These are phyloP conservation scores for Solanum pimpinellifolium DNA, from an alignment of 257 asterid species.

Conservation along the genomic window DNA sequence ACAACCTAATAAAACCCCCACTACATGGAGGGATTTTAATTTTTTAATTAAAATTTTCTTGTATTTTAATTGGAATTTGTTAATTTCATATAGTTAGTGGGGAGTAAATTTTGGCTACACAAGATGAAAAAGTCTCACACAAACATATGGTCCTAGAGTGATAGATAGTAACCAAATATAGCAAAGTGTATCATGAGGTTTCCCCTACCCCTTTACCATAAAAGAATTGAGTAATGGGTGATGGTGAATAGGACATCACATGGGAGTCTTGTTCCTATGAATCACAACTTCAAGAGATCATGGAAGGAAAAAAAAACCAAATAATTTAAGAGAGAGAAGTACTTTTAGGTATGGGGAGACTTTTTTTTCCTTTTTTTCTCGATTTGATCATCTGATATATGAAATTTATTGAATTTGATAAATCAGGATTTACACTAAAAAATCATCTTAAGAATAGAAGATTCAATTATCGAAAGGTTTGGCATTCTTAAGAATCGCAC, in stretches of 20 bases:
- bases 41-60: background rate
- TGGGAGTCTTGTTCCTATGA: conserved; percentile 22
- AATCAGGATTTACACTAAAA: background rate
- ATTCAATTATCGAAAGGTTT: background rate
- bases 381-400: background rate
- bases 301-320: background rate
- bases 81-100: background rate
- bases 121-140: background rate
- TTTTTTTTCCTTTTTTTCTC: background rate
- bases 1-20: background rate
- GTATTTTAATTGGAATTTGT: background rate
- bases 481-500: background rate
- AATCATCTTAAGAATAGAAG: background rate
- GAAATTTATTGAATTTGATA: background rate
- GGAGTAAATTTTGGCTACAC: background rate
- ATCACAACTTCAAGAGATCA: background rate
- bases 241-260: conserved; percentile 26
- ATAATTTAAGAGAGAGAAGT: conserved; percentile 14
- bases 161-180: conserved; percentile 1
- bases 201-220: conserved; percentile 19
- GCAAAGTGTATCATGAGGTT: conserved; percentile 13
- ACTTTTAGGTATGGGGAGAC: background rate
- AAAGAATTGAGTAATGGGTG: conserved; percentile 18
- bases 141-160: background rate
- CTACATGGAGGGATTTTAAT: background rate